Evolutionary conservation across 2,329 filamentous ascomycete genomes (phyloP), one percentile per base, ranked within the genome.

Genomic region (Botrytis elliptica): DNA sequence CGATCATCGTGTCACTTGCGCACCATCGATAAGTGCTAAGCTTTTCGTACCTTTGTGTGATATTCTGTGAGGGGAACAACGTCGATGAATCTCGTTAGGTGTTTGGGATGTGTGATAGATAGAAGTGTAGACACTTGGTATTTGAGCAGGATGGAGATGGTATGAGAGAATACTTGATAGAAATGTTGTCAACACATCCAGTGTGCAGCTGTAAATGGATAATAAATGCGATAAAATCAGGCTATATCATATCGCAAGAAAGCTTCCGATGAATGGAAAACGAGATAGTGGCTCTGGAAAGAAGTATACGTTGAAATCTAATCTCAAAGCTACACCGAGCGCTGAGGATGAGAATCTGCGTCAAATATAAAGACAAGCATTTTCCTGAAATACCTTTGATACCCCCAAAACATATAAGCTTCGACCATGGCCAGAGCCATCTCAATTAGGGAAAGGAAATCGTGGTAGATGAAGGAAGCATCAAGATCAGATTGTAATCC

Each of bases 371-470:
- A 72, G n/a, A 42, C 59, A 60, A 42, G 20, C 1, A 6, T 9
- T 22, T 49, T n/a, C 25, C 22, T 36, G 49, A 68, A 10, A 52
- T 29, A 36, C 38, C n/a, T 16, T 33, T 25, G 64, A 29, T 52
- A 29, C 44, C 22, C 10, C 57, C 36, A 18, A 70, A 18, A 22
- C 46, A 57, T 42, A 44, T 29, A 38, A 57, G 40, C n/a, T 49
- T 49, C 10, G 10, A 38, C 4, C 44, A 66, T 66, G 8, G 33
- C 66, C 5, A 10, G 10, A 63, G 46, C 42, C 42, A 71, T 72
- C 57, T 44, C 71, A 57, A 72, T 68, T 59, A 69, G 71, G 71
- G 36, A 72, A 72, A 68, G 71, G 52, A 62, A 72, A 72, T 68
- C 63, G 63, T 55, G 49, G 55, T 59, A n/a, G 25, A 25, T 16